phyloP scores from a whole-genome alignment of 768 basidiomycete genomes.

The Pisolithus tinctorius region DNA sequence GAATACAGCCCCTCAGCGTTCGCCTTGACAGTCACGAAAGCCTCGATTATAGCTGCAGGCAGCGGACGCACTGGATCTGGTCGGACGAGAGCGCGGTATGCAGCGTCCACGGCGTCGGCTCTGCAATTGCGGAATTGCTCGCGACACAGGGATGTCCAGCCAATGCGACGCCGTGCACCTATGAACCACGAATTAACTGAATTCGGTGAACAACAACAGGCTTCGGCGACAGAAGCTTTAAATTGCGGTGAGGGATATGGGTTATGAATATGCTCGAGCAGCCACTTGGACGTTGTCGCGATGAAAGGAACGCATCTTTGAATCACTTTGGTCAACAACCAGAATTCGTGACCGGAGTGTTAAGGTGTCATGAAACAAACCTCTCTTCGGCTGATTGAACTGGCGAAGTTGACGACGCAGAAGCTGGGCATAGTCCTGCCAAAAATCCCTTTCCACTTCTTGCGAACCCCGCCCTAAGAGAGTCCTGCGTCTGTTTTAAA shows the following conservation, averaged over 20 bases:
- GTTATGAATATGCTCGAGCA: conserved; percentile 40
- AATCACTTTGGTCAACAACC: too few relatives aligned
- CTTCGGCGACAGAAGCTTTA: conserved; percentile 22
- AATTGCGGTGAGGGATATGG: conserved; percentile 40
- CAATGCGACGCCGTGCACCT: conserved; percentile 42
- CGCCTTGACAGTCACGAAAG: conserved; percentile 25
- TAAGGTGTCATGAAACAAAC: too few relatives aligned
- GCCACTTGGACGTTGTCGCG: conserved; percentile 32
- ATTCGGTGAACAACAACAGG: conserved; percentile 17
- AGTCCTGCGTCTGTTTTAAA: too few relatives aligned
- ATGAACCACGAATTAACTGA: conserved; percentile 44
- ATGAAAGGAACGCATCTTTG: conserved; percentile 1
- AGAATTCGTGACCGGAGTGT: too few relatives aligned
- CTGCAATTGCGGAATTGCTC: conserved; percentile 18
- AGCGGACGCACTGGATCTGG: conserved; percentile 9
- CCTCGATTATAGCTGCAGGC: conserved; percentile 7
- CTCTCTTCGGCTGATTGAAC: too few relatives aligned
- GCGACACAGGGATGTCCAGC: conserved; percentile 41
- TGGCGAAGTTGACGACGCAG: too few relatives aligned
- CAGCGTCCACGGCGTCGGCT: conserved; percentile 20
- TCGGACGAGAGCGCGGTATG: conserved; percentile 19
- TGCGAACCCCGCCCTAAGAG: too few relatives aligned
- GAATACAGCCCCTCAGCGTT: conserved; percentile 25
- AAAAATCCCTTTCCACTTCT: too few relatives aligned
- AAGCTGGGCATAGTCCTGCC: too few relatives aligned